A percentile compares a stretch with the other conserved stretches of the same genome.
phyloP scores from a whole-genome alignment of 2,329 filamentous ascomycete genomes.

The Fusarium sp. region DNA sequence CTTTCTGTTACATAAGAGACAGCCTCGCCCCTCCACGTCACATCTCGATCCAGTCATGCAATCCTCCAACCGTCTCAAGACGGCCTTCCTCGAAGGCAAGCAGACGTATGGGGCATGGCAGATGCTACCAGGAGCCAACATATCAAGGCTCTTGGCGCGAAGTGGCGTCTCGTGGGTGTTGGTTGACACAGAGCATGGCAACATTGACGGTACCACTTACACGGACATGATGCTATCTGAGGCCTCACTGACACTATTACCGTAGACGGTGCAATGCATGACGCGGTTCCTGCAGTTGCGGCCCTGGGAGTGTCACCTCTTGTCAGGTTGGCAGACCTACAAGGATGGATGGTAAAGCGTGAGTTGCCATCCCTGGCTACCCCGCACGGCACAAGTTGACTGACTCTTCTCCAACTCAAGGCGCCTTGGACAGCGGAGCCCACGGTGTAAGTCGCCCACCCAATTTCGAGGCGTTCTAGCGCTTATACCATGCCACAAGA shows the following conservation, averaged over 20 bases:
- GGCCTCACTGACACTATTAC: neutral
- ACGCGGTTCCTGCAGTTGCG: constrained; percentile 65
- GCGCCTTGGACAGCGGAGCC: constrained; percentile 63
- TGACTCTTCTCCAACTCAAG: constrained; percentile 27
- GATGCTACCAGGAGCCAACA: constrained; percentile 72
- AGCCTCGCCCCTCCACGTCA: neutral
- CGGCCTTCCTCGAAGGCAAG: constrained; percentile 62
- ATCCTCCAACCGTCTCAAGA: constrained; percentile 63
- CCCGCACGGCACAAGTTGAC: neutral
- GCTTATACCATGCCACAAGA: constrained; percentile 33
- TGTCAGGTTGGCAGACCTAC: constrained; percentile 66
- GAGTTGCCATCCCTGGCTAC: constrained; percentile 10
- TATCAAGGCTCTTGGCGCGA: constrained; percentile 72
- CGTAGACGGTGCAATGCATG: constrained; percentile 64
- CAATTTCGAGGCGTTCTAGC: neutral
- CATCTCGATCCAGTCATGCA: constrained; percentile 52
- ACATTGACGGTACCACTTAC: constrained; percentile 58
- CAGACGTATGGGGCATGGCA: constrained; percentile 73
- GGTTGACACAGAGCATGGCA: constrained; percentile 68
- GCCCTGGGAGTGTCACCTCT: constrained; percentile 58
- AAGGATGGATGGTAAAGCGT: constrained; percentile 61
- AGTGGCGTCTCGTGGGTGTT: constrained; percentile 76
- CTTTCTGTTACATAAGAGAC: neutral
- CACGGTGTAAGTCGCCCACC: constrained; percentile 54
- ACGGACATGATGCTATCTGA: neutral